Conservation (phyloP, 805 yeast species). For the Kodamaea jinghongensis region DNA sequence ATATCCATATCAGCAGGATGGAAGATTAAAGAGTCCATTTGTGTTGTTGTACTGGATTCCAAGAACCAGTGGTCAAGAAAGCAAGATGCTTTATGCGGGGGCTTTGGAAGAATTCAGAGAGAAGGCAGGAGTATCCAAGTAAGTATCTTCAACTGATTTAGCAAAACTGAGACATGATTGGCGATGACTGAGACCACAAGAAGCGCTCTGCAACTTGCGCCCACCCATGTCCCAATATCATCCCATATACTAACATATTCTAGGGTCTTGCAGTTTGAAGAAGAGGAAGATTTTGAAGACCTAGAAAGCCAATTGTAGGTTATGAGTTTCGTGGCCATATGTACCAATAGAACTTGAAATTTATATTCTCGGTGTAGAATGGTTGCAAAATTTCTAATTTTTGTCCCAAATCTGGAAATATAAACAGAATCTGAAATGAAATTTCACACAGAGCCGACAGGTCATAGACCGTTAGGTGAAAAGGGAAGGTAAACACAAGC, state of each 20-base stretch:
- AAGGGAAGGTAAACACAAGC: no score
- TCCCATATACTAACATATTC: slow-evolving; percentile 18
- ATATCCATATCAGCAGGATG: slow-evolving; percentile 74
- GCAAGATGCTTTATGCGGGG: slow-evolving; percentile 87
- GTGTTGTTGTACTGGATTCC: slow-evolving; percentile 88
- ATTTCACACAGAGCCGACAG: no score
- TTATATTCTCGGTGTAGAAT: no score
- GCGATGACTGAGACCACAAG: not conserved
- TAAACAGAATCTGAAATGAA: no score
- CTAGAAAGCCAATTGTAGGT: slow-evolving; percentile 35
- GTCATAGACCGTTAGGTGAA: no score
- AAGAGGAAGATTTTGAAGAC: slow-evolving; percentile 68
- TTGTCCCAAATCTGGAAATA: no score
- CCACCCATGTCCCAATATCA: no score
- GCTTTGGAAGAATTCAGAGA: slow-evolving; percentile 78
- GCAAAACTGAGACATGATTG: no score
- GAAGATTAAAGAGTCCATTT: slow-evolving; percentile 69
- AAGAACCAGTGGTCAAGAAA: slow-evolving; percentile 75
- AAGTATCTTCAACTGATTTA: no score
- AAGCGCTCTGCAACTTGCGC: no score
- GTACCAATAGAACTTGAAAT: no score
- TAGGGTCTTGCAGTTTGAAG: slow-evolving; percentile 58
- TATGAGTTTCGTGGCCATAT: not conserved
- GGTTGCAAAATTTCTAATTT: no score
- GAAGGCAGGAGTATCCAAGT: slow-evolving; percentile 72